Evolutionary conservation across 306 rosid genomes (phyloP).

Genomic region (Benincasa hispida): DNA sequence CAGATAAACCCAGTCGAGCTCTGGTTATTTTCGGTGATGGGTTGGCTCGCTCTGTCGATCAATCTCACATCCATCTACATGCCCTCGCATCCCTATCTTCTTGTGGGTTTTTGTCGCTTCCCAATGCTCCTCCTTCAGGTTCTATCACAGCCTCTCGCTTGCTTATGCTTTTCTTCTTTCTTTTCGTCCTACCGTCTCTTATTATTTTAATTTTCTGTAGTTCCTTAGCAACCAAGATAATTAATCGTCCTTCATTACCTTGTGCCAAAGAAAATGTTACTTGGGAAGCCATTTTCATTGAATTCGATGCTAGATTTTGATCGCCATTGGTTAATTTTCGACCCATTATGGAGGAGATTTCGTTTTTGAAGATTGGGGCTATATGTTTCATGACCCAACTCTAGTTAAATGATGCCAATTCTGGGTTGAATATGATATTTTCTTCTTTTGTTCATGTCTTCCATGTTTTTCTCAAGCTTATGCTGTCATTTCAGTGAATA

Average conservation of each 20-base stretch:
- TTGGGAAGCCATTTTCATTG: not conserved
- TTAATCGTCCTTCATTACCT: not conserved
- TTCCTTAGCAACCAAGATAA: not conserved
- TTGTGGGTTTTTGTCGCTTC: slow-evolving; percentile 62
- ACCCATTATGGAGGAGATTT: not conserved
- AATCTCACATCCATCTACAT: slow-evolving; percentile 48
- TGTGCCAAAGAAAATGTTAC: not conserved
- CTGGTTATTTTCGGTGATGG: slow-evolving; percentile 66
- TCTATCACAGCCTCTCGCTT: not conserved
- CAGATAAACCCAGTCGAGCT: slow-evolving; percentile 82
- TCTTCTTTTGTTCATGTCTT: not conserved
- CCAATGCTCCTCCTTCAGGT: slow-evolving; percentile 59
- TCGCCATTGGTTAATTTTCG: not conserved
- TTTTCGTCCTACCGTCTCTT: no score
- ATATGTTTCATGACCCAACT: not conserved
- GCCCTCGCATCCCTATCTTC: slow-evolving; percentile 51
- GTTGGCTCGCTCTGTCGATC: slow-evolving; percentile 37
- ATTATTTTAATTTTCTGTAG: no score
- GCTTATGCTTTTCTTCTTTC: not conserved
- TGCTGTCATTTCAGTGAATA: not conserved
- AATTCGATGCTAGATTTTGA: not conserved
- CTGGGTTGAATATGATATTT: not conserved
- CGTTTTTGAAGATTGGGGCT: not conserved
- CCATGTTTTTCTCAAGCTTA: not conserved
- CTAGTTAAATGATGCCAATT: not conserved